These are phyloP conservation scores for Obba rivulosa DNA, from an alignment of 768 basidiomycete species.

Conservation along the genomic window DNA sequence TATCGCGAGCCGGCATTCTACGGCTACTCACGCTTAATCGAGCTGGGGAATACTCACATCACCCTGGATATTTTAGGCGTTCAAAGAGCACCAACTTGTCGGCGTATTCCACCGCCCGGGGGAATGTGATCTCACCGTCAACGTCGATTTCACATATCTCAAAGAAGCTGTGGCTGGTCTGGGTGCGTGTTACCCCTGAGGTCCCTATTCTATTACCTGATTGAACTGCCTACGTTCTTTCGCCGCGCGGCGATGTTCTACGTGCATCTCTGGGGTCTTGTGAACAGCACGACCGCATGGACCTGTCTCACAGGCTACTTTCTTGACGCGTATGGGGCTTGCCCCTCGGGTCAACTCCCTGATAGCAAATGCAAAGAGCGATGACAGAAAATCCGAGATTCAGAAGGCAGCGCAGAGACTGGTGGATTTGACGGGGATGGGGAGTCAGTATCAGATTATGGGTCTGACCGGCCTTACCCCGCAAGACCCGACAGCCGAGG, in stretches of 20 bases:
- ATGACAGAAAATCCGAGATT: constrained; percentile 50
- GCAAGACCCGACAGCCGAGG: constrained; percentile 7
- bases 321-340: constrained; percentile 78
- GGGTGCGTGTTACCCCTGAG: constrained; percentile 37
- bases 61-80: constrained; percentile 51
- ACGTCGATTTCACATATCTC: constrained; percentile 92
- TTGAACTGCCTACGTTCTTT: neutral
- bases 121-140: constrained; percentile 88
- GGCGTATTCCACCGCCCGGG: constrained; percentile 85
- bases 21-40: neutral
- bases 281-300: constrained; percentile 47
- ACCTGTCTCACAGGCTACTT: constrained; percentile 68
- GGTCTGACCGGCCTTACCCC: constrained; percentile 37
- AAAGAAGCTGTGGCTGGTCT: constrained; percentile 66
- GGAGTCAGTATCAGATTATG: constrained; percentile 78
- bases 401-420: constrained; percentile 59
- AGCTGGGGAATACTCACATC: neutral
- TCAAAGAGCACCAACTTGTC: constrained; percentile 80
- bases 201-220: neutral
- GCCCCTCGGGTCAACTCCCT: constrained; percentile 59
- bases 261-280: neutral
- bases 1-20: neutral
- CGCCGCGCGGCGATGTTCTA: neutral
- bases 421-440: constrained; percentile 83
- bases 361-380: constrained; percentile 40